phyloP scores from a whole-genome alignment of 148 eudicot genomes.

The Fallopia convolvulus region DNA sequence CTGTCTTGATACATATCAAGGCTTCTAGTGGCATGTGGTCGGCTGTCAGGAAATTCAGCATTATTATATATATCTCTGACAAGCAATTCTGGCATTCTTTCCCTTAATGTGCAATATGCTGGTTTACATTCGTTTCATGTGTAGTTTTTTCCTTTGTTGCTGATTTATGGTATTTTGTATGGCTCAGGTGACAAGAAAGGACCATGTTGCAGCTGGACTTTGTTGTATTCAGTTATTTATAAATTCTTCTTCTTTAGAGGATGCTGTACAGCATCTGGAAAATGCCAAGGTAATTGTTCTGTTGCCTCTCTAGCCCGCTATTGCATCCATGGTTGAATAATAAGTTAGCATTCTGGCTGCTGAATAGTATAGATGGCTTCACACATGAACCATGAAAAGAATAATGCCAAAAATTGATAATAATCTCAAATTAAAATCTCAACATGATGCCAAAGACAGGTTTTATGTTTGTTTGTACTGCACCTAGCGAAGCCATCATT shows the following conservation, averaged over 20 bases:
- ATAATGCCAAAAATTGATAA: background rate
- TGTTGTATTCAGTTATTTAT: conserved; percentile 94
- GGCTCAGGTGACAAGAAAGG: conserved; percentile 79
- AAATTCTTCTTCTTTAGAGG: conserved; percentile 82
- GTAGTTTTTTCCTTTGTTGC: background rate
- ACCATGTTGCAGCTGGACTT: conserved; percentile 98
- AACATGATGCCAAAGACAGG: background rate
- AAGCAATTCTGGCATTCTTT: background rate
- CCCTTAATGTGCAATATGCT: background rate
- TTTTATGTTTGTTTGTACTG: background rate
- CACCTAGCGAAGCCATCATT: background rate
- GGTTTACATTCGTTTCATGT: background rate
- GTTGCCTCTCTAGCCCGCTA: background rate
- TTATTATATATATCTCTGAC: background rate
- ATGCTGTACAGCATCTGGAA: conserved; percentile 85
- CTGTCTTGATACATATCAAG: background rate
- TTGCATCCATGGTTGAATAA: background rate
- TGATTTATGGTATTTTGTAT: conserved; percentile 18
- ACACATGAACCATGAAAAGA: background rate
- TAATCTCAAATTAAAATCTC: background rate
- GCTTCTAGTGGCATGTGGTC: background rate
- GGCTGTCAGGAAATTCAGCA: background rate
- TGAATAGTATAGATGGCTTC: background rate
- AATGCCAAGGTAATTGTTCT: conserved; percentile 62
- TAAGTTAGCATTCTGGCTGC: background rate